Conservation (phyloP, 805 yeast genomes). For the Brettanomyces bruxellensis region DNA sequence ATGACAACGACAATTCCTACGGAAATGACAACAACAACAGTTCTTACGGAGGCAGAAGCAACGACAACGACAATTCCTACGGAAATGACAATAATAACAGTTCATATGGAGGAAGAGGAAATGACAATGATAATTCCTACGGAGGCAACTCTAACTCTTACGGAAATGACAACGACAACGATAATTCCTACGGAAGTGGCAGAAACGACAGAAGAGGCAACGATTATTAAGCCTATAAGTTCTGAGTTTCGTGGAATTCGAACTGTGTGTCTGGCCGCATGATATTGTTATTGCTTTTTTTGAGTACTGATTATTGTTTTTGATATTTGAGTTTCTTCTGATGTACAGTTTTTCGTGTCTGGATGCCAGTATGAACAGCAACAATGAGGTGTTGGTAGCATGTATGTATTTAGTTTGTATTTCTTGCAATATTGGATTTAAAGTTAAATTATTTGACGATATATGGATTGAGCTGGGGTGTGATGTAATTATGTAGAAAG, state of each 20-base stretch:
- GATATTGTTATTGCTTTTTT: background rate
- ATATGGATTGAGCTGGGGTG: too few species aligned
- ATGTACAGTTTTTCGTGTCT: background rate
- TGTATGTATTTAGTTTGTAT: too few species aligned
- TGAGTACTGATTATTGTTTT: background rate
- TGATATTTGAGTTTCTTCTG: background rate
- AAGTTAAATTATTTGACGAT: too few species aligned
- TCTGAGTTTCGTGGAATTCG: background rate
- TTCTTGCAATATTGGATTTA: too few species aligned
- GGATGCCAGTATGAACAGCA: too few species aligned
- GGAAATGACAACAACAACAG: conserved; percentile 14
- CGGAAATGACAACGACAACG: conserved; percentile 18
- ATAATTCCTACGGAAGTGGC: conserved; percentile 26
- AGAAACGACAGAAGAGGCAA: conserved; percentile 13
- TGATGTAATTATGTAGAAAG: too few species aligned
- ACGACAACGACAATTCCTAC: conserved; percentile 19
- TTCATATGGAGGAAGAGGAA: conserved; percentile 7
- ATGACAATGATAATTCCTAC: conserved; percentile 18
- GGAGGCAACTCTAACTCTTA: conserved; percentile 8
- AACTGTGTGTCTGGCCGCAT: background rate
- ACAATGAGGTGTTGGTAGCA: too few species aligned
- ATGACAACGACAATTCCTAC: conserved; percentile 15
- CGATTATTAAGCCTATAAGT: conserved; percentile 1
- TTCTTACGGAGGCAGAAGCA: conserved; percentile 20
- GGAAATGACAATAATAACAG: conserved; percentile 10